Evolutionary conservation across 305 asterid genomes (phyloP), one percentile per base, ranked within the genome.

Genomic region (Andrographis paniculata): DNA sequence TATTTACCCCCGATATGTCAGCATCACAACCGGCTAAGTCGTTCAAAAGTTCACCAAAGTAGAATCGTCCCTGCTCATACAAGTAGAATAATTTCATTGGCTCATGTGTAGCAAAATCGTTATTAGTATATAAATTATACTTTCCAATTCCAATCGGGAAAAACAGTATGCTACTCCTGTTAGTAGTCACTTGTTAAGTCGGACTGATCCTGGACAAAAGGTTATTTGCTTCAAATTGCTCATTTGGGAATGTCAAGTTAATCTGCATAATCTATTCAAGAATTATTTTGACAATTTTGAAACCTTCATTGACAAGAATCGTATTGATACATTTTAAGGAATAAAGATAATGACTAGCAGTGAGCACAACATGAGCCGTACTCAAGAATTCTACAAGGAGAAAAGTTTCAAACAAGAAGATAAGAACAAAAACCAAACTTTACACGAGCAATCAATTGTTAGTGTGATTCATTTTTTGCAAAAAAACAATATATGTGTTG

Each of bases 31-130:
- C 96, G 63, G 63, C 8, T 69, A 75, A 13, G 48, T 79, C 82
- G 53, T 58, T 57, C 76, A 91, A 48, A 59, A 63, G 78, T 22
- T 86, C 80, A 22, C 99, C 99, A 67, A 87, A 91, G 63, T 91
- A 91, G 72, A 91, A 91, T 53, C 99, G 88, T 9, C 96, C 99
- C 99, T 87, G 81, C 52, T 52, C 52, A 45, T 20, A 14, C 37
- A 39, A 42, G 42, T 13, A 37, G 23, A 41, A 50, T 39, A 53
- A 33, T 45, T 39, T 40, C 15, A 50, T 5, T 24, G 13, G 24
- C 16, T 49, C 28, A 22, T 19, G 24, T 52, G 42, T 40, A 3
- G 37, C 17, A 44, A 8, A 3, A 3, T 8, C 28, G 3, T 23
- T 23, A n/a, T n/a, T n/a, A n/a, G n/a, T n/a, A n/a, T n/a, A n/a